phyloP scores from a whole-genome alignment of 805 yeast genomes.

The Teunomyces pallodes region DNA sequence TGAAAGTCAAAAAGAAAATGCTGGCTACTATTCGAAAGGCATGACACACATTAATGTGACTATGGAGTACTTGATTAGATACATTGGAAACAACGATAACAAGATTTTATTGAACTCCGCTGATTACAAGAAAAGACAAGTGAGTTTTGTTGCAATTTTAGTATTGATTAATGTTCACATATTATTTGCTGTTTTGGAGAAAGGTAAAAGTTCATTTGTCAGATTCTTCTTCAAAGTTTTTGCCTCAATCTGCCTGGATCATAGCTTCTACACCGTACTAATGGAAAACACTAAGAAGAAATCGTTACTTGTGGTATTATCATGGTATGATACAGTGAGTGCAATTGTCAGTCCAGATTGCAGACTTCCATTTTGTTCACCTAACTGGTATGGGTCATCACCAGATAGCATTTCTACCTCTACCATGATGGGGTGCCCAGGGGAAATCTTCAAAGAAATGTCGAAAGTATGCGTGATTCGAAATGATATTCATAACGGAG shows the following conservation, averaged over 20 bases:
- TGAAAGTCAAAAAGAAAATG: slow-evolving; percentile 48
- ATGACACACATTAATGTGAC: slow-evolving; percentile 54
- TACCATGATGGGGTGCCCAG: slow-evolving; percentile 60
- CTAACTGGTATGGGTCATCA: slow-evolving; percentile 51
- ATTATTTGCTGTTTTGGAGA: slow-evolving; percentile 51
- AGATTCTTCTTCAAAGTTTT: slow-evolving; percentile 49
- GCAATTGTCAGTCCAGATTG: slow-evolving; percentile 58
- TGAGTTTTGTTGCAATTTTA: slow-evolving; percentile 41
- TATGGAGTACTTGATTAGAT: slow-evolving; percentile 52
- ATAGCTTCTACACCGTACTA: slow-evolving; percentile 37
- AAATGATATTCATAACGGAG: slow-evolving; percentile 17
- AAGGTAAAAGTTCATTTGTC: slow-evolving; percentile 52
- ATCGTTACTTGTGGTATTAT: slow-evolving; percentile 48
- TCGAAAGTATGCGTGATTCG: slow-evolving; percentile 42
- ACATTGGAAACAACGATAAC: slow-evolving; percentile 21
- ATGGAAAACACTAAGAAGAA: slow-evolving; percentile 48
- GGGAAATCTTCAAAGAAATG: slow-evolving; percentile 50
- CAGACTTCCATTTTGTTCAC: slow-evolving; percentile 51
- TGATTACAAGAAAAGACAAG: slow-evolving; percentile 14
- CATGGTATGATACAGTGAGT: slow-evolving; percentile 60
- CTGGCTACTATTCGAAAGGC: slow-evolving; percentile 51
- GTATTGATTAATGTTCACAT: slow-evolving; percentile 54
- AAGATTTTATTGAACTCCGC: not conserved
- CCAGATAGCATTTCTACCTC: slow-evolving; percentile 45
- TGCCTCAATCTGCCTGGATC: slow-evolving; percentile 48